Percentiles rank a stretch among this genome's conserved stretches.
These are phyloP conservation scores for Conringia planisiliqua DNA, from an alignment of 345 rosid genomes.

Conservation along the genomic window DNA sequence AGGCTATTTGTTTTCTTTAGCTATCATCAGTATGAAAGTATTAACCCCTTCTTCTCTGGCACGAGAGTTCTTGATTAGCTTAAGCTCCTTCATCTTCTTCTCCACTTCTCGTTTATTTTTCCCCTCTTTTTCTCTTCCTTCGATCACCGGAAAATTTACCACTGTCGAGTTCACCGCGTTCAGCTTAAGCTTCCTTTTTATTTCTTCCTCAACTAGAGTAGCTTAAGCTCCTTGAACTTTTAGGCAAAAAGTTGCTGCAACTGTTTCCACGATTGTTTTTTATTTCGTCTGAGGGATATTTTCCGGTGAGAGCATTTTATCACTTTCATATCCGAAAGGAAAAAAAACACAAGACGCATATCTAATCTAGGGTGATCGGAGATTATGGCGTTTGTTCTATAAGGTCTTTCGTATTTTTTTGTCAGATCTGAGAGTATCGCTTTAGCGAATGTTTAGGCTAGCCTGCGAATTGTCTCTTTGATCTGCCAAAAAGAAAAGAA, in stretches of 20 bases:
- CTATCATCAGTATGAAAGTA: slow-evolving; percentile 3
- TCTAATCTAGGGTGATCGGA: background rate
- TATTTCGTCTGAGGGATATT: too few species aligned
- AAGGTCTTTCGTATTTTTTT: background rate
- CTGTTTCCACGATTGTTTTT: background rate
- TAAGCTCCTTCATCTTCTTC: slow-evolving; percentile 23
- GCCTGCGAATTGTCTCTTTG: slow-evolving; percentile 15
- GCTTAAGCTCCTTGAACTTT: background rate
- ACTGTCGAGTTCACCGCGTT: background rate
- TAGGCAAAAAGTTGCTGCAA: slow-evolving; percentile 13
- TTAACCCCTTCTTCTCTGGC: slow-evolving; percentile 1
- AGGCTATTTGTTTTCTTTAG: background rate
- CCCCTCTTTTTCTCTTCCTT: background rate
- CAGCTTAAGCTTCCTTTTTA: background rate
- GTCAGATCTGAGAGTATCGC: slow-evolving; percentile 12
- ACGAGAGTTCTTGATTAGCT: slow-evolving; percentile 21
- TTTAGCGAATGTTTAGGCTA: background rate
- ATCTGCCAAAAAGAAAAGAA: background rate
- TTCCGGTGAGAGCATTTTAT: background rate
- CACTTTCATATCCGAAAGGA: background rate
- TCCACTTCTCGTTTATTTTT: background rate
- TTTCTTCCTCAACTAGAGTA: background rate
- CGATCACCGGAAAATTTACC: slow-evolving; percentile 1
- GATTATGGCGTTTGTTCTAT: background rate
- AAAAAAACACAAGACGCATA: background rate